These are phyloP conservation scores for Hypoxylon intermedium DNA, from an alignment of 495 filamentous ascomycete genomes.

Conservation along the genomic window DNA sequence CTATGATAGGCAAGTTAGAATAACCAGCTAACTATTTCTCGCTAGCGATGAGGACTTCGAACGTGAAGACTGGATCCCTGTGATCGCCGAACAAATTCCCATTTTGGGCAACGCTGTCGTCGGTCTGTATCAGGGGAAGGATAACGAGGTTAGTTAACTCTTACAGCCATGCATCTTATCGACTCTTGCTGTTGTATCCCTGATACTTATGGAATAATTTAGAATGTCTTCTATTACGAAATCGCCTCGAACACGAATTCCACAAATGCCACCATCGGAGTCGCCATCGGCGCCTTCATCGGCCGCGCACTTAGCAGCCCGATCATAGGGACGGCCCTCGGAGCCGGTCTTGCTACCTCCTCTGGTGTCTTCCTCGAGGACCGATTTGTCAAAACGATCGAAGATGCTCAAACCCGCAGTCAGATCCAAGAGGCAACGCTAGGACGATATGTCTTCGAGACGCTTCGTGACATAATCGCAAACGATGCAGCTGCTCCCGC, in stretches of 20 bases:
- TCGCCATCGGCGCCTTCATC: conserved; percentile 24
- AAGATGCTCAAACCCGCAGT: conserved; percentile 8
- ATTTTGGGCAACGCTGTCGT: conserved; percentile 21
- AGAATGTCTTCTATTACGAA: conserved; percentile 17
- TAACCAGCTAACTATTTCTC: conserved; percentile 11
- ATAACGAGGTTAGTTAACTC: conserved; percentile 21
- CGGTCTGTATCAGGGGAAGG: background rate
- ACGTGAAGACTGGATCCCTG: conserved; percentile 15
- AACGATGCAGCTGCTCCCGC: conserved; percentile 1
- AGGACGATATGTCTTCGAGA: conserved; percentile 13
- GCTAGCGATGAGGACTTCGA: conserved; percentile 10
- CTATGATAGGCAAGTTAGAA: background rate
- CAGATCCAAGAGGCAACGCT: conserved; percentile 20
- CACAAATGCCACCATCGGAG: conserved; percentile 4
- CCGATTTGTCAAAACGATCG: conserved; percentile 2
- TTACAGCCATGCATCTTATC: background rate
- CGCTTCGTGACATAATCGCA: conserved; percentile 16
- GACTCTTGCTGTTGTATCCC: background rate
- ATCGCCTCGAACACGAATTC: conserved; percentile 26
- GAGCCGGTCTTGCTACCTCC: conserved; percentile 14
- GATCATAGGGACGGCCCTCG: conserved; percentile 18
- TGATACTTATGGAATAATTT: background rate
- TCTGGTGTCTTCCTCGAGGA: conserved; percentile 13
- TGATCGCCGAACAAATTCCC: conserved; percentile 21
- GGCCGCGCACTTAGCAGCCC: conserved; percentile 22